These are phyloP conservation scores for Mycena capillaripes DNA, from an alignment of 768 basidiomycete genomes.

Conservation along the genomic window DNA sequence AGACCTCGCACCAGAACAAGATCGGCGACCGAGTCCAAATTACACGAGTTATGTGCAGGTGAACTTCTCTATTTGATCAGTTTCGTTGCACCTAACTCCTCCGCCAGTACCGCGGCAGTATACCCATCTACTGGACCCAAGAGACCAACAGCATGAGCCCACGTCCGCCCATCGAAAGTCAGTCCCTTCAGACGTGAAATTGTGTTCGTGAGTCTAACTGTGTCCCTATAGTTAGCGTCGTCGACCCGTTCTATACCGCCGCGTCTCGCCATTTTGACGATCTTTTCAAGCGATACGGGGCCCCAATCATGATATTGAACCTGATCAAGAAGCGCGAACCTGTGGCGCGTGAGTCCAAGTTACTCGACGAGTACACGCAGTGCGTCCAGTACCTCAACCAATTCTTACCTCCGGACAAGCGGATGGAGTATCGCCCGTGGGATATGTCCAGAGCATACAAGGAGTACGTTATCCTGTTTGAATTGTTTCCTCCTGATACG, in stretches of 20 bases:
- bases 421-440: constrained; percentile 95
- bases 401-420: constrained; percentile 87
- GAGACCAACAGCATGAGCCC: constrained; percentile 92
- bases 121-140: constrained; percentile 97
- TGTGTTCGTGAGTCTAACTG: constrained; percentile 8
- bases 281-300: constrained; percentile 90
- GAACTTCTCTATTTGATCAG: constrained; percentile 5
- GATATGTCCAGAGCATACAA: constrained; percentile 97
- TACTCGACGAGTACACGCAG: constrained; percentile 91
- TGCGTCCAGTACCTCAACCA: constrained; percentile 96
- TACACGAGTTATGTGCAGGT: constrained; percentile 97
- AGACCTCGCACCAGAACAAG: constrained; percentile 47
- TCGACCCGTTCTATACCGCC: constrained; percentile 95
- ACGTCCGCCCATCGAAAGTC: constrained; percentile 96
- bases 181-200: constrained; percentile 40
- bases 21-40: constrained; percentile 79
- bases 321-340: constrained; percentile 91
- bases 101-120: constrained; percentile 90
- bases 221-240: constrained; percentile 77
- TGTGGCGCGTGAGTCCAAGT: constrained; percentile 88
- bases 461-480: constrained; percentile 64
- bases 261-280: constrained; percentile 95
- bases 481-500: neutral
- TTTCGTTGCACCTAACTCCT: neutral
- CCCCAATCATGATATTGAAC: constrained; percentile 92